phyloP scores from a whole-genome alignment of 345 rosid species.

The Populus simonii region DNA sequence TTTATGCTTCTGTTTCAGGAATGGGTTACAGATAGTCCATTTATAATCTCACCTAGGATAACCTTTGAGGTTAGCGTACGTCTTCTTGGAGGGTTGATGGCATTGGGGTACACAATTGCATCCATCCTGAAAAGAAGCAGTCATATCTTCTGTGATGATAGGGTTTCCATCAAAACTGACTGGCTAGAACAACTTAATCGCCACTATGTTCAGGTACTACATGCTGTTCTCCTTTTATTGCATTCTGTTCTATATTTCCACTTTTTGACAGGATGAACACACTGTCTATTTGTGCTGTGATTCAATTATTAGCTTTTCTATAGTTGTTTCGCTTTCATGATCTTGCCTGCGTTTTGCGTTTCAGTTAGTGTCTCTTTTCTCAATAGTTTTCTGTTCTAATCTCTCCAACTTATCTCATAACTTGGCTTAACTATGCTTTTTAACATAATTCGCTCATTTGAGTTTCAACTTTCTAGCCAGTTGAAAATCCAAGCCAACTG shows the following conservation, averaged over 20 bases:
- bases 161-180: slow-evolving; percentile 79
- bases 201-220: slow-evolving; percentile 77
- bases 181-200: slow-evolving; percentile 97
- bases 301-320: not conserved
- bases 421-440: not conserved
- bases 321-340: not conserved
- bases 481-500: not conserved
- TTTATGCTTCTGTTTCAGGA: slow-evolving; percentile 55
- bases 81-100: slow-evolving; percentile 96
- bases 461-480: not conserved
- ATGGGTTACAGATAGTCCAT: slow-evolving; percentile 97
- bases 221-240: not conserved
- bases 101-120: slow-evolving; percentile 94
- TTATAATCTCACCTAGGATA: slow-evolving; percentile 96
- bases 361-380: not conserved
- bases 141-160: slow-evolving; percentile 70
- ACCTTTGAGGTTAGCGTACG: slow-evolving; percentile 96
- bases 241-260: not conserved
- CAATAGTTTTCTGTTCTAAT: not conserved
- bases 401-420: not conserved
- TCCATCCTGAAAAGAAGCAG: slow-evolving; percentile 89
- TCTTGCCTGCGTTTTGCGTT: slow-evolving; percentile 4
- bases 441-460: not conserved
- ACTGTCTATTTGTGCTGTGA: not conserved
- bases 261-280: not conserved